Percentiles rank a stretch among this genome's conserved stretches.
Evolutionary conservation across 129 eudicot species (phyloP).

Genomic region (Flaveria trinervia): DNA sequence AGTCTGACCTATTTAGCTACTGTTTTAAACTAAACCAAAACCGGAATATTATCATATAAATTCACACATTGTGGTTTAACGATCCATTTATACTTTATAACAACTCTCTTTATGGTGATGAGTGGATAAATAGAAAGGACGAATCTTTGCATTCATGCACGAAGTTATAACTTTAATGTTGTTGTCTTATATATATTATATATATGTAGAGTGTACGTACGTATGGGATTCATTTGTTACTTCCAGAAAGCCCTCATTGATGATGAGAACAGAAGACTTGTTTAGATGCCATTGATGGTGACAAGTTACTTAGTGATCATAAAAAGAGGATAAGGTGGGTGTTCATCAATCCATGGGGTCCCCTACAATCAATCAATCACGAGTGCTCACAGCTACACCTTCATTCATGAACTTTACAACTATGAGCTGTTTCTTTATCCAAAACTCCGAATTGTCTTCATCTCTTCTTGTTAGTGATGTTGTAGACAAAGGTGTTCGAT

Average conservation of each 20-base stretch:
- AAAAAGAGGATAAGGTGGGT: conserved; percentile 33
- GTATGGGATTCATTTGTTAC: conserved; percentile 42
- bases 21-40: too few relatives aligned
- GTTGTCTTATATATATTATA: not conserved
- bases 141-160: conserved; percentile 5
- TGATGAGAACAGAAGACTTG: conserved; percentile 22
- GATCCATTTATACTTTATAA: too few relatives aligned
- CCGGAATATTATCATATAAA: too few relatives aligned
- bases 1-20: too few relatives aligned
- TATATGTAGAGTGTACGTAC: conserved; percentile 18
- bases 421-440: conserved; percentile 37
- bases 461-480: not conserved
- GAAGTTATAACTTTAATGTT: conserved; percentile 4
- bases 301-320: not conserved
- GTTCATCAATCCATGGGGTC: conserved; percentile 26
- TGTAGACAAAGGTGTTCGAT: conserved; percentile 36
- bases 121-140: not conserved
- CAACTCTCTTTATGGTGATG: too few relatives aligned
- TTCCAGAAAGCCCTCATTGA: conserved; percentile 36
- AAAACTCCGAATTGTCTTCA: not conserved
- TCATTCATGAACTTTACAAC: not conserved
- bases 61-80: too few relatives aligned
- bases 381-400: not conserved
- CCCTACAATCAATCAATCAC: conserved; percentile 39
- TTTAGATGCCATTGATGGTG: conserved; percentile 27